Evolutionary conservation across 1,284 basidiomycete species (phyloP), one percentile per base, ranked within the genome.

Genomic region (Amylostereum areolatum): DNA sequence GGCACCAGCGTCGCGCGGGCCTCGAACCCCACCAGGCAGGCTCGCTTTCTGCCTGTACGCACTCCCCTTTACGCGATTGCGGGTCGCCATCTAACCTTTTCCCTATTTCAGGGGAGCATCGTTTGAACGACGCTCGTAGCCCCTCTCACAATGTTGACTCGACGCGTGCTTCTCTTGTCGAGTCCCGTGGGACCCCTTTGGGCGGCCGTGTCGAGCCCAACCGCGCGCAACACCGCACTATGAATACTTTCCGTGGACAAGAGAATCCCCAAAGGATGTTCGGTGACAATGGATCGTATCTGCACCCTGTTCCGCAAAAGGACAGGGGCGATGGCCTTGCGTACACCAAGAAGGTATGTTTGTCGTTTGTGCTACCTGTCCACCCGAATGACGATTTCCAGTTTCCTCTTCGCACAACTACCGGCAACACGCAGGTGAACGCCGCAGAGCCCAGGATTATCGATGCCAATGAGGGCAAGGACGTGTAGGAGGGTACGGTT

Each of bases 31-130:
- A 37, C 5, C 45, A 52, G 28, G 39, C 29, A 9, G 49, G 47
- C 5, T 36, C 45, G n/a, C 43, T 58, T 32, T 50, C 57, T 3
- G 49, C 40, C 31, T 58, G 57, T 59, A 43, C 40, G 53, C 40
- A 27, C 7, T 25, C 28, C 18, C 10, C 31, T 35, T 25, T 2
- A 8, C 18, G 6, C 24, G 9, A 8, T 44, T 28, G n/a, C 27
- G 27, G 4, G 25, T 43, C 27, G 36, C 2, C 4, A 5, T 32
- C 40, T 35, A 33, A 25, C 37, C 3, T 3, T 10, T 6, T 9
- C 11, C 18, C 30, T 9, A 28, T 11, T 18, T 2, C 45, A 54
- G 53, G 54, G 54, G 53, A 55, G 32, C 33, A 49, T 30, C 54
- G 53, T 28, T 33, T 55, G 8, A 36, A 34, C 3, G 43, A 51